Evolutionary conservation across 495 filamentous ascomycete genomes (phyloP).

Genomic region (Aspergillus panamensis): DNA sequence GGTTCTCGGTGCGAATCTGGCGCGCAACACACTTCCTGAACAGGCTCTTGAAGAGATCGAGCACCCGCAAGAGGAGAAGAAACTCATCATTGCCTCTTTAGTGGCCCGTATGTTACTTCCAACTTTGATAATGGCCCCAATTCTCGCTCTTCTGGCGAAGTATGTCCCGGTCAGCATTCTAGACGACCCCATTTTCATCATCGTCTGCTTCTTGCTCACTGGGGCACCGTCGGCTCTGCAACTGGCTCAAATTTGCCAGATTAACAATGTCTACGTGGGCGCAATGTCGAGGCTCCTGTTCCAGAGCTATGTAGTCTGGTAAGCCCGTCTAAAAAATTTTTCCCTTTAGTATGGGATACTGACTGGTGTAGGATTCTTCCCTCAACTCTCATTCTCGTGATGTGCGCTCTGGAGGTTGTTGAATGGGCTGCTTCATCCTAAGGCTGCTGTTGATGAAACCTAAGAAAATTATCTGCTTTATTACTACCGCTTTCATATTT

Average conservation of each 20-base stretch:
- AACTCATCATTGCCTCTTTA: conserved; percentile 79
- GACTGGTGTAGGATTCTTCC: conserved; percentile 73
- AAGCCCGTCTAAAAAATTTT: conserved; percentile 31
- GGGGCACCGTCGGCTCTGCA: conserved; percentile 94
- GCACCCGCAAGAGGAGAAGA: conserved; percentile 65
- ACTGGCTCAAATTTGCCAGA: conserved; percentile 96
- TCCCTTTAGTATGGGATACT: conserved; percentile 19
- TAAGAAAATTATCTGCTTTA: not conserved
- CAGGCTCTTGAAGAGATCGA: conserved; percentile 53
- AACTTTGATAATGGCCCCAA: conserved; percentile 87
- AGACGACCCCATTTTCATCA: conserved; percentile 95
- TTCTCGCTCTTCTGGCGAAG: conserved; percentile 86
- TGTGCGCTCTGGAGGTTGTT: conserved; percentile 87
- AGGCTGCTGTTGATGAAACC: not conserved
- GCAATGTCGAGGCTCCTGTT: conserved; percentile 92
- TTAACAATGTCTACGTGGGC: conserved; percentile 91
- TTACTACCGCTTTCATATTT: conserved; percentile 1
- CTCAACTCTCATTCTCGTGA: conserved; percentile 84
- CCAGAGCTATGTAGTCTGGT: conserved; percentile 97
- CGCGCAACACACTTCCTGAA: conserved; percentile 63
- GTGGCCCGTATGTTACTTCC: conserved; percentile 90
- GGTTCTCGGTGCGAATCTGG: conserved; percentile 92
- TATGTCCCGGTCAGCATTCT: conserved; percentile 90
- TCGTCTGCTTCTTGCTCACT: conserved; percentile 93
- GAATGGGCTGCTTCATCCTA: conserved; percentile 67